A percentile compares a stretch with the other conserved stretches of the same genome.
Conservation (phyloP, 2,329 filamentous ascomycete species). For the Parafenestella ontariensis region DNA sequence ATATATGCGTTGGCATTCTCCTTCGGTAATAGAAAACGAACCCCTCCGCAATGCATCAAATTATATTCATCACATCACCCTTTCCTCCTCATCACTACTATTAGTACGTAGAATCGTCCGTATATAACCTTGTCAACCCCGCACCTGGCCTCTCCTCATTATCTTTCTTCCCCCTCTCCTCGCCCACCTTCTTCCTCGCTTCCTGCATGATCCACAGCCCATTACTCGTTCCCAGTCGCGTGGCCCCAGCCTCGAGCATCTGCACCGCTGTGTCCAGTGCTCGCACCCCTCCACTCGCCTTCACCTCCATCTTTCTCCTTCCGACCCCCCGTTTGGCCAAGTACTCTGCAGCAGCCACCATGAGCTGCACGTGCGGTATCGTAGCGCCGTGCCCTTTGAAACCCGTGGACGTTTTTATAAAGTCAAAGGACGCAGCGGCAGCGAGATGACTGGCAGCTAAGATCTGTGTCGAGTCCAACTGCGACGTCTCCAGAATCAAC, state of each 20-base stretch:
- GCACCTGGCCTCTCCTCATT: conserved; percentile 28
- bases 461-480: conserved; percentile 58
- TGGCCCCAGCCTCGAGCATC: conserved; percentile 65
- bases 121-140: conserved; percentile 43
- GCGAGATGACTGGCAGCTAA: conserved; percentile 62
- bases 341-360: conserved; percentile 58
- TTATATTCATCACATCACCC: not conserved
- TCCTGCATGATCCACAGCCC: conserved; percentile 64
- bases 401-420: conserved; percentile 67
- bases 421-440: conserved; percentile 62
- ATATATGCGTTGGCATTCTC: not conserved
- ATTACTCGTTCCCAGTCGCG: conserved; percentile 62
- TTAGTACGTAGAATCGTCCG: conserved; percentile 38
- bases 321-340: conserved; percentile 44
- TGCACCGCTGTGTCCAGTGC: conserved; percentile 57
- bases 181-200: conserved; percentile 32
- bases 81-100: no score
- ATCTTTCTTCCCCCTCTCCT: conserved; percentile 32
- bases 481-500: conserved; percentile 66
- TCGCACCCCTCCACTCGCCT: conserved; percentile 65
- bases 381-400: conserved; percentile 64
- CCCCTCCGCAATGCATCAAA: not conserved
- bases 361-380: conserved; percentile 60
- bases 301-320: conserved; percentile 57
- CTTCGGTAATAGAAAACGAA: not conserved